phyloP scores from a whole-genome alignment of 208 protist genomes.

The Trichomonas vaginalis region DNA sequence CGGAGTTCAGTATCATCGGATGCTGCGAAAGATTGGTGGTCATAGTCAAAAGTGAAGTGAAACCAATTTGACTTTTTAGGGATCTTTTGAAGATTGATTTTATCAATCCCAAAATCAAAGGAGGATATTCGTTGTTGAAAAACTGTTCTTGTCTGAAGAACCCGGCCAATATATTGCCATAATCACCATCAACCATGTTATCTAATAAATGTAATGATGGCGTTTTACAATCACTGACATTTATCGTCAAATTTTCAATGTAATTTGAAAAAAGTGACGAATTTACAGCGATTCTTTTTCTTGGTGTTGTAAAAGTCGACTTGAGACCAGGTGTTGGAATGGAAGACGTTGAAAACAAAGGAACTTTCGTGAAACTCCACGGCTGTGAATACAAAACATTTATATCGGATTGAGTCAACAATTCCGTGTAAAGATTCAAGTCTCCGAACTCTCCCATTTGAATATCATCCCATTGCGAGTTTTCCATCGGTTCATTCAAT shows the following conservation, averaged over 20 bases:
- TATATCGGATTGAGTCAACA: neutral
- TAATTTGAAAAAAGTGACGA: neutral
- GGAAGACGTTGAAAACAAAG: neutral
- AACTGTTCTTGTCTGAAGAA: neutral
- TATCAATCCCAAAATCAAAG: neutral
- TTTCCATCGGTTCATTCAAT: neutral
- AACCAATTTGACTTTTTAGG: neutral
- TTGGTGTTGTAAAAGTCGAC: neutral
- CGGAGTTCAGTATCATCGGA: neutral
- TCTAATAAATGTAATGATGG: neutral
- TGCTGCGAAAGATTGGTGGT: neutral
- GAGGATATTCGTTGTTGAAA: neutral
- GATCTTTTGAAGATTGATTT: neutral
- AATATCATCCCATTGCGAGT: neutral
- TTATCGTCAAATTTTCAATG: neutral
- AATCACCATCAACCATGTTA: neutral
- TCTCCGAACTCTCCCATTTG: neutral
- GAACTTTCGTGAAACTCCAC: neutral
- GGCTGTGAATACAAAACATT: neutral
- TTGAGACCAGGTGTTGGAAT: neutral
- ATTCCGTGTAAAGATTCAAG: neutral
- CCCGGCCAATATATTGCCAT: neutral
- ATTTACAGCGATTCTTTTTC: neutral
- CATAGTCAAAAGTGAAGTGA: neutral
- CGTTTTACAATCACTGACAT: neutral